Evolutionary conservation across 2,329 filamentous ascomycete species (phyloP).

Genomic region (Fulvia fulva): DNA sequence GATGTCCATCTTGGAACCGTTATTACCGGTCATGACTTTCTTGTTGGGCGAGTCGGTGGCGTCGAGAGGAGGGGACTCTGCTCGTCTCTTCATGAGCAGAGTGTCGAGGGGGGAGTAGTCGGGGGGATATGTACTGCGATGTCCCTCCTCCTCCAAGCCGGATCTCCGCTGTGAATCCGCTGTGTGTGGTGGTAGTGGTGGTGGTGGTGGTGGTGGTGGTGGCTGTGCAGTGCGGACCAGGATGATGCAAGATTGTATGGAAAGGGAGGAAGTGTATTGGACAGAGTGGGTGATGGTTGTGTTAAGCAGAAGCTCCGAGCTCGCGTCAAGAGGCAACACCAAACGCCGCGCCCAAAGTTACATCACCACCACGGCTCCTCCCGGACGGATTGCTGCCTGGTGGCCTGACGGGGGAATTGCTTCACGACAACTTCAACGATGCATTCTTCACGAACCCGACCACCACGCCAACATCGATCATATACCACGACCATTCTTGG

Average conservation of each 20-base stretch:
- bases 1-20: constrained; percentile 54
- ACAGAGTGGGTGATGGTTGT: background rate
- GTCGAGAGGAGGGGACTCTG: constrained; percentile 2
- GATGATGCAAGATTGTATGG: background rate
- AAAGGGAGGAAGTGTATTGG: background rate
- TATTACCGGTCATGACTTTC: constrained; percentile 10
- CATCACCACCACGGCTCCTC: background rate
- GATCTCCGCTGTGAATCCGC: background rate
- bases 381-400: background rate
- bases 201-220: background rate
- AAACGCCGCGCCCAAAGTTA: background rate
- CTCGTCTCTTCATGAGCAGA: constrained; percentile 9
- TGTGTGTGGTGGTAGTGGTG: background rate
- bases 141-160: background rate
- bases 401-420: too few species aligned
- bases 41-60: constrained; percentile 3
- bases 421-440: too few species aligned
- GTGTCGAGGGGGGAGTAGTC: background rate
- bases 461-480: too few species aligned
- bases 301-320: background rate
- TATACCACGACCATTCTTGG: too few species aligned
- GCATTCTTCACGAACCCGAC: too few species aligned
- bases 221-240: background rate
- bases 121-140: background rate
- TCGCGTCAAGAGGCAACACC: background rate